A percentile compares a stretch with the other conserved stretches of the same genome.
phyloP scores from a whole-genome alignment of 768 basidiomycete species.

The Hypholoma sublateritium region DNA sequence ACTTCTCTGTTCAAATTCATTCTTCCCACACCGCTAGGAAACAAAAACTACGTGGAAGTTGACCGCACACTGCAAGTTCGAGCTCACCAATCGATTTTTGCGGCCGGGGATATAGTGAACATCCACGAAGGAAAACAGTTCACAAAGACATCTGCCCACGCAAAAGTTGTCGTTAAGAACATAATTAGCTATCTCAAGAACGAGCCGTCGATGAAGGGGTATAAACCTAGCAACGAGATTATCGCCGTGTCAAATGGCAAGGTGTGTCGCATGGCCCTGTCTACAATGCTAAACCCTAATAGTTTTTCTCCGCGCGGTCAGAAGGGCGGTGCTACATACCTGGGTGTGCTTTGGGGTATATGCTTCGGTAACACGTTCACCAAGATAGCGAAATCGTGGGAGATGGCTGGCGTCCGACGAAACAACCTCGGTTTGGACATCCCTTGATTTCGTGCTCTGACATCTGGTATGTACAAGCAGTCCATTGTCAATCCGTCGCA shows the following conservation, averaged over 20 bases:
- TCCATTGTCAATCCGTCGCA: too few species aligned
- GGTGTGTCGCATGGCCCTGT: slow-evolving; percentile 6
- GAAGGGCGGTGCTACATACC: slow-evolving; percentile 41
- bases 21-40: slow-evolving; percentile 29
- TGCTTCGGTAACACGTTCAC: slow-evolving; percentile 42
- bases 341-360: slow-evolving; percentile 45
- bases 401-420: slow-evolving; percentile 17
- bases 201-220: slow-evolving; percentile 24
- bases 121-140: slow-evolving; percentile 53
- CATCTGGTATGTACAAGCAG: neutral
- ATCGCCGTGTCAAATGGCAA: slow-evolving; percentile 21
- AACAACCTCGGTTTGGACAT: slow-evolving; percentile 5
- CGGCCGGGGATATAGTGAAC: slow-evolving; percentile 57
- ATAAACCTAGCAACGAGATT: slow-evolving; percentile 16
- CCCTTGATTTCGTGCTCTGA: neutral
- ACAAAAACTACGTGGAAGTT: slow-evolving; percentile 43
- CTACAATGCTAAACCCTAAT: neutral
- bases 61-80: slow-evolving; percentile 49
- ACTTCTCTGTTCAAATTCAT: slow-evolving; percentile 42
- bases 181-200: slow-evolving; percentile 31
- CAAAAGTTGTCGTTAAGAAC: slow-evolving; percentile 43
- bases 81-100: slow-evolving; percentile 50
- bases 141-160: slow-evolving; percentile 45
- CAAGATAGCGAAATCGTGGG: slow-evolving; percentile 34
- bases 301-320: slow-evolving; percentile 11